phyloP scores from a whole-genome alignment of 495 filamentous ascomycete species.

The Lepidopterella palustris region DNA sequence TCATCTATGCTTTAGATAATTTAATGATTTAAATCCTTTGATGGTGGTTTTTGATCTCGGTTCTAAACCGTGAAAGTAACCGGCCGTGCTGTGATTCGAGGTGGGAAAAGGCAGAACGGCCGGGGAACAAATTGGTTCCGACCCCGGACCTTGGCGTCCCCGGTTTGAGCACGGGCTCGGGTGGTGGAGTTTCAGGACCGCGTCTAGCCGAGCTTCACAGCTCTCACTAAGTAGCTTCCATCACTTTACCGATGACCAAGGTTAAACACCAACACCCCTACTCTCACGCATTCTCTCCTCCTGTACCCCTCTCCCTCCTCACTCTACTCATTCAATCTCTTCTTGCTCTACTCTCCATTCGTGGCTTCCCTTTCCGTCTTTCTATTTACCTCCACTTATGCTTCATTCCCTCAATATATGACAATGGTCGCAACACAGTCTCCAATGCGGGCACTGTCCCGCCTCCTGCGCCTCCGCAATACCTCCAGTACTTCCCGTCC shows the following conservation, averaged over 20 bases:
- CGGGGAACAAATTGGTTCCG: too few relatives aligned
- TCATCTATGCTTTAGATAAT: too few relatives aligned
- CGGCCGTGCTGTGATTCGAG: too few relatives aligned
- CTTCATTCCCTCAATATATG: background rate
- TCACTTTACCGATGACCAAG: background rate
- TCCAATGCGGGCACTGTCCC: slow-evolving; percentile 20
- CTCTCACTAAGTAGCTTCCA: too few relatives aligned
- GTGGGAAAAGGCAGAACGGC: too few relatives aligned
- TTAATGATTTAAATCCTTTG: too few relatives aligned
- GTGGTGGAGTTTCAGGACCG: too few relatives aligned
- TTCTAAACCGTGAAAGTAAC: too few relatives aligned
- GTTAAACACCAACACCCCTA: background rate
- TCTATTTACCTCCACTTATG: background rate
- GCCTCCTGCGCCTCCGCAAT: slow-evolving; percentile 20
- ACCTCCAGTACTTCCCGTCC: slow-evolving; percentile 9
- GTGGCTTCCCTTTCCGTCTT: background rate
- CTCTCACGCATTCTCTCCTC: background rate
- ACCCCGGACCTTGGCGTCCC: too few relatives aligned
- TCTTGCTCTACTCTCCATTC: too few relatives aligned
- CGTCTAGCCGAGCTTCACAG: background rate
- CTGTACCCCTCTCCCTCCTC: background rate
- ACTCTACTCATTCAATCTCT: background rate
- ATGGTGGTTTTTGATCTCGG: too few relatives aligned
- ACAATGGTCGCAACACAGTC: slow-evolving; percentile 13
- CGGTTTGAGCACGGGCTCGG: too few relatives aligned